These are phyloP conservation scores for Brassica napus DNA, from an alignment of 345 rosid species.

Conservation along the genomic window Da-Ae NC_063452.1:2275001-2275500, in stretches of 20 bases:
- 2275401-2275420: constrained; percentile 77
- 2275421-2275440: constrained; percentile 78
- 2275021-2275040: constrained; percentile 21
- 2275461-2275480: constrained; percentile 90
- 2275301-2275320: constrained; percentile 71
- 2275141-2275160: not conserved
- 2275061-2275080: constrained; percentile 17
- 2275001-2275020: constrained; percentile 34
- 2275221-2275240: constrained; percentile 31
- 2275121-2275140: not conserved
- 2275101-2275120: not conserved
- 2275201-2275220: constrained; percentile 23
- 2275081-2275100: not conserved
- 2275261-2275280: constrained; percentile 48
- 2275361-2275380: constrained; percentile 62
- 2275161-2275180: constrained; percentile 5
- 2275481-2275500: constrained; percentile 4
- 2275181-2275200: constrained; percentile 35
- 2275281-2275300: constrained; percentile 71
- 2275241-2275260: constrained; percentile 39
- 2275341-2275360: constrained; percentile 64
- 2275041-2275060: constrained; percentile 10
- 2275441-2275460: constrained; percentile 96
- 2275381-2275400: constrained; percentile 63
- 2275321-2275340: constrained; percentile 71